These are phyloP conservation scores for Penicillium sp. DNA, from an alignment of 2,329 filamentous ascomycete genomes.

Conservation along the genomic window DNA sequence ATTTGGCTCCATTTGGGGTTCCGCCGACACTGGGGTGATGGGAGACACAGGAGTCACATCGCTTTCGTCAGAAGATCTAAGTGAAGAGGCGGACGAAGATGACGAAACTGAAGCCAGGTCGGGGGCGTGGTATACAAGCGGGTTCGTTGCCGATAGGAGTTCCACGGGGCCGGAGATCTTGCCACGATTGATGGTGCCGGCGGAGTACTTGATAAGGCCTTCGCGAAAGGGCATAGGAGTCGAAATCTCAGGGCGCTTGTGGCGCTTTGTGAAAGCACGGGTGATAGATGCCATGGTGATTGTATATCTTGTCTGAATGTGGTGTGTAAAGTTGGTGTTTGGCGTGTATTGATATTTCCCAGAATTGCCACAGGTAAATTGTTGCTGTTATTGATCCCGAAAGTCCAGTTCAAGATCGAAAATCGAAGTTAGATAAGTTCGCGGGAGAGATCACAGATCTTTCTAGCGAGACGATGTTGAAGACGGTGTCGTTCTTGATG, in stretches of 20 bases:
- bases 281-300: slow-evolving; percentile 35
- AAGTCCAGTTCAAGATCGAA: slow-evolving; percentile 9
- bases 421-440: background rate
- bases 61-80: slow-evolving; percentile 67
- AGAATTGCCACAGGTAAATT: background rate
- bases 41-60: slow-evolving; percentile 54
- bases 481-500: background rate
- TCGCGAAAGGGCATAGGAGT: slow-evolving; percentile 42
- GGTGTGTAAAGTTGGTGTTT: background rate
- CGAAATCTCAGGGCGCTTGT: slow-evolving; percentile 44
- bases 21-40: slow-evolving; percentile 30
- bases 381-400: background rate
- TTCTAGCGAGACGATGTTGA: background rate
- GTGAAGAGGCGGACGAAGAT: slow-evolving; percentile 51
- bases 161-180: slow-evolving; percentile 81
- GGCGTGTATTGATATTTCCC: background rate
- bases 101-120: slow-evolving; percentile 58
- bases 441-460: slow-evolving; percentile 5
- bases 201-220: slow-evolving; percentile 41
- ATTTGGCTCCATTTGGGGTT: slow-evolving; percentile 50
- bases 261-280: slow-evolving; percentile 47
- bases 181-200: slow-evolving; percentile 44
- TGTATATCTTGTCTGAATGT: background rate
- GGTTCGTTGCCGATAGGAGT: slow-evolving; percentile 90
- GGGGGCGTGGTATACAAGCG: slow-evolving; percentile 91